Evolutionary conservation across 805 yeast species (phyloP).

Genomic region (Starmerella davenportii): DNA sequence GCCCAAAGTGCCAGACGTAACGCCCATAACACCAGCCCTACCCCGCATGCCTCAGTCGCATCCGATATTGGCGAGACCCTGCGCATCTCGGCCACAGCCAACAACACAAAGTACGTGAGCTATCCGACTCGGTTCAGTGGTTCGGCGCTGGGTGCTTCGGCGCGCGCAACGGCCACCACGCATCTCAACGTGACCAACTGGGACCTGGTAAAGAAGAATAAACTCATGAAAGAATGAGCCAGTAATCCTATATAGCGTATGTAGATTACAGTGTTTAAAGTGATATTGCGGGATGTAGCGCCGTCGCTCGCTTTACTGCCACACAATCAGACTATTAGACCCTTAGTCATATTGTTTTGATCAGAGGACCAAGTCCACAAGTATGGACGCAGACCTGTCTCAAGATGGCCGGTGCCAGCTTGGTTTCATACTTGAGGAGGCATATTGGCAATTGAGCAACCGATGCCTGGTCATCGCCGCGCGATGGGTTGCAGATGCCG

Average conservation of each 20-base stretch:
- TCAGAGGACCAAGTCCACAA: too few relatives aligned
- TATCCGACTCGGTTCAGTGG: background rate
- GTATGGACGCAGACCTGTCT: background rate
- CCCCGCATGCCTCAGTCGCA: background rate
- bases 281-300: too few relatives aligned
- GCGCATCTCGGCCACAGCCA: background rate
- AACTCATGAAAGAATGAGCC: too few relatives aligned
- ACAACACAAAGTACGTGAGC: background rate
- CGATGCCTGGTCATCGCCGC: conserved; percentile 52
- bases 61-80: too few relatives aligned
- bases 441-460: conserved; percentile 32
- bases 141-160: too few relatives aligned
- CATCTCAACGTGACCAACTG: background rate
- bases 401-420: background rate
- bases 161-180: too few relatives aligned
- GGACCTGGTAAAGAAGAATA: background rate
- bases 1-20: background rate
- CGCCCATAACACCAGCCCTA: background rate
- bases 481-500: conserved; percentile 61
- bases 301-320: too few relatives aligned
- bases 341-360: too few relatives aligned
- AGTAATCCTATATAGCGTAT: too few relatives aligned
- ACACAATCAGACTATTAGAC: too few relatives aligned
- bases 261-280: too few relatives aligned
- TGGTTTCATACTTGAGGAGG: conserved; percentile 12